These are phyloP conservation scores for Lotmaria passim DNA, from an alignment of 208 protist genomes.

Conservation along the genomic window DNA sequence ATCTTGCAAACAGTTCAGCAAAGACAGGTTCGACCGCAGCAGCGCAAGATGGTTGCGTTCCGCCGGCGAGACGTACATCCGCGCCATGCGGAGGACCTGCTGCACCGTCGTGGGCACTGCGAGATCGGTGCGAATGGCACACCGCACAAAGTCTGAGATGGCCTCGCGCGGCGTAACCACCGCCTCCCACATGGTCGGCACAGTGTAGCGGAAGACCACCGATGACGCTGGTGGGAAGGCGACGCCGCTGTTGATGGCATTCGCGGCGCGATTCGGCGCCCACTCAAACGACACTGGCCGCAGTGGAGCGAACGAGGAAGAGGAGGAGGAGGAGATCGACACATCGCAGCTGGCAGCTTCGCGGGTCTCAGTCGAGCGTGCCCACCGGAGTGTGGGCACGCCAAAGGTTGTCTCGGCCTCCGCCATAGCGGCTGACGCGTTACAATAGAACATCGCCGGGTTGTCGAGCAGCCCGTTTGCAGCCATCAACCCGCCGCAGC, in stretches of 20 bases:
- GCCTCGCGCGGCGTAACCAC: constrained; percentile 64
- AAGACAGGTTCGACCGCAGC: constrained; percentile 63
- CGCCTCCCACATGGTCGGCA: constrained; percentile 35
- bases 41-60: constrained; percentile 71
- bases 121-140: constrained; percentile 59
- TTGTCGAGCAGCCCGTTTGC: constrained; percentile 86
- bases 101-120: constrained; percentile 62
- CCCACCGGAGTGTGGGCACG: not conserved
- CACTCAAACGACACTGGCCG: constrained; percentile 27
- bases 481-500: constrained; percentile 79
- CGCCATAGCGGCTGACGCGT: not conserved
- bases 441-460: constrained; percentile 72
- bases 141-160: constrained; percentile 80
- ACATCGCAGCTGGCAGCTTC: not conserved
- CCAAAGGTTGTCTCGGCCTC: constrained; percentile 22
- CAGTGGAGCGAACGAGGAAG: constrained; percentile 18
- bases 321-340: not conserved
- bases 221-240: not conserved
- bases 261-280: constrained; percentile 9
- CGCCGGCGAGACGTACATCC: constrained; percentile 66
- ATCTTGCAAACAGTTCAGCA: constrained; percentile 51
- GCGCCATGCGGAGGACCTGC: constrained; percentile 78
- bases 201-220: constrained; percentile 13
- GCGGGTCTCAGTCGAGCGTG: not conserved
- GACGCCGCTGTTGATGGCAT: no score